These are phyloP conservation scores for Mycena floridula DNA, from an alignment of 768 basidiomycete species.

Conservation along the genomic window DNA sequence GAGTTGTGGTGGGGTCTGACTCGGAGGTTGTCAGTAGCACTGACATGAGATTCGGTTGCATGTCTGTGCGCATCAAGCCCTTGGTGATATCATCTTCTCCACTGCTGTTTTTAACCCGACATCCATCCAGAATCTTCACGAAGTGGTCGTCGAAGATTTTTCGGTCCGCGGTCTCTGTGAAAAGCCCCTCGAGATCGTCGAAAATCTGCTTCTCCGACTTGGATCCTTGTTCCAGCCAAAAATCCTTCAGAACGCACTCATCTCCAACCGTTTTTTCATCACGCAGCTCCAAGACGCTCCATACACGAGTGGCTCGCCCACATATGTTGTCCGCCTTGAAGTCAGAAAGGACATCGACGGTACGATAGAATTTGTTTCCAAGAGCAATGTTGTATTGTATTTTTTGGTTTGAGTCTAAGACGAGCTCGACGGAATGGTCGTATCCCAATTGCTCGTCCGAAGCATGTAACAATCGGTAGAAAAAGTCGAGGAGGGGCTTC, in stretches of 20 bases:
- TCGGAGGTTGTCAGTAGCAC: too few relatives aligned
- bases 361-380: background rate
- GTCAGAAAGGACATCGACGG: background rate
- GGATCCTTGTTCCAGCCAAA: background rate
- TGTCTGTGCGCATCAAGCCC: too few relatives aligned
- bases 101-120: background rate
- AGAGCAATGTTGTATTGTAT: background rate
- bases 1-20: too few relatives aligned
- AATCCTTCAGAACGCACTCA: background rate
- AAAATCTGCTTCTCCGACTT: background rate
- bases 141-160: background rate
- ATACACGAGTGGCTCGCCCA: slow-evolving; percentile 8
- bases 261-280: background rate
- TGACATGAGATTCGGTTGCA: too few relatives aligned
- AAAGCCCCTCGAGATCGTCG: background rate
- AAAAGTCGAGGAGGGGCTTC: background rate
- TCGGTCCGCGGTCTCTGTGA: background rate
- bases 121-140: background rate
- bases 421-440: background rate
- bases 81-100: background rate
- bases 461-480: background rate
- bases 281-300: slow-evolving; percentile 1
- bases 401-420: background rate
- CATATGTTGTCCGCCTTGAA: background rate
- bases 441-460: background rate